phyloP scores from a whole-genome alignment of 192 early-diverging fungal species.

The Podila epicladia region DNA sequence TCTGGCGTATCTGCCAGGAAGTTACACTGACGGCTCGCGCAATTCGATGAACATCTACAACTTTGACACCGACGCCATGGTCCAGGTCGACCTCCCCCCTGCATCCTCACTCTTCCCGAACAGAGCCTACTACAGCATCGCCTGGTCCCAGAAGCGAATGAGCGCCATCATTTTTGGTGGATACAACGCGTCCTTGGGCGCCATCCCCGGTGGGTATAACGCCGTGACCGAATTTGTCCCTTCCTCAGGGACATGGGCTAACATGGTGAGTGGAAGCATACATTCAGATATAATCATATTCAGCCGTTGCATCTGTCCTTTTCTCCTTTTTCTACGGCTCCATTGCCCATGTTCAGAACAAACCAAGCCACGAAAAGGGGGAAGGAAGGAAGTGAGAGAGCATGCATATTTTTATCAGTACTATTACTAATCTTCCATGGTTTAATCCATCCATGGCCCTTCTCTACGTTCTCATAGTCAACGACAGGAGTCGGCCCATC shows the following conservation, averaged over 20 bases:
- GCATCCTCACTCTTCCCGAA: not conserved
- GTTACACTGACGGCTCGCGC: constrained; percentile 16
- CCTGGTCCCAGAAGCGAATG: constrained; percentile 17
- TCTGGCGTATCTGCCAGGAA: constrained; percentile 21
- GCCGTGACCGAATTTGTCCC: constrained; percentile 35
- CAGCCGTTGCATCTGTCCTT: not conserved
- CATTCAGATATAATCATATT: not conserved
- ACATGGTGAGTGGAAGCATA: constrained; percentile 13
- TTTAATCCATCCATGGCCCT: not conserved
- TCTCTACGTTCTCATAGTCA: constrained; percentile 6
- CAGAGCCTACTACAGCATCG: constrained; percentile 24
- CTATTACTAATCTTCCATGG: not conserved
- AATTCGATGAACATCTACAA: constrained; percentile 15
- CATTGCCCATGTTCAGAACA: not conserved
- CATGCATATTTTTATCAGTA: no score
- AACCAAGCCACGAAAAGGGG: not conserved
- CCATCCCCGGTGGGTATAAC: not conserved
- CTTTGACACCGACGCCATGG: constrained; percentile 9
- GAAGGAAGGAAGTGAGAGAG: no score
- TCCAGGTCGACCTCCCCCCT: not conserved
- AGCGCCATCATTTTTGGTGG: constrained; percentile 45
- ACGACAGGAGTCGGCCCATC: constrained; percentile 15
- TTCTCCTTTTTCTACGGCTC: not conserved
- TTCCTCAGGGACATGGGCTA: constrained; percentile 2
- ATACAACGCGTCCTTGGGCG: constrained; percentile 1